Evolutionary conservation across 441 rosid genomes (phyloP).

Genomic region (Codiaeum variegatum): DNA sequence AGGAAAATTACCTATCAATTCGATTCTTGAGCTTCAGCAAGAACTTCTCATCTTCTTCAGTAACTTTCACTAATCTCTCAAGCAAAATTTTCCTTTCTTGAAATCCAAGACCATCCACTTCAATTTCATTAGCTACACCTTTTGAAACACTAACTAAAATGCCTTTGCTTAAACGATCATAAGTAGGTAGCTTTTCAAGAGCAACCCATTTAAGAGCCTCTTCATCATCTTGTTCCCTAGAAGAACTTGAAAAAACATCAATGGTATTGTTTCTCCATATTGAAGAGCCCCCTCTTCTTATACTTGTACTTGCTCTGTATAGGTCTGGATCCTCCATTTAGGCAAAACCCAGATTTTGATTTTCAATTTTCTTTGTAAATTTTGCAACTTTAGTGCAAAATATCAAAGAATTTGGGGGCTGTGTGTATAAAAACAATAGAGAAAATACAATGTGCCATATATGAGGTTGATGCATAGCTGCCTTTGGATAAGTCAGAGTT

Average conservation of each 20-base stretch:
- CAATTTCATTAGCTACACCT: slow-evolving; percentile 35
- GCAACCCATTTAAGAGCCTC: slow-evolving; percentile 73
- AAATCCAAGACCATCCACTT: slow-evolving; percentile 41
- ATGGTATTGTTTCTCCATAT: slow-evolving; percentile 31
- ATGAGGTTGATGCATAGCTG: no score
- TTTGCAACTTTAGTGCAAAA: not conserved
- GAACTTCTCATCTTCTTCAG: slow-evolving; percentile 60
- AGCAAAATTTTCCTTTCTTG: slow-evolving; percentile 42
- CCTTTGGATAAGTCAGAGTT: no score
- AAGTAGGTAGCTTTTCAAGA: slow-evolving; percentile 59
- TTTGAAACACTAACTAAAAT: slow-evolving; percentile 33
- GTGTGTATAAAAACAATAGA: no score
- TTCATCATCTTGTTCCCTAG: slow-evolving; percentile 55
- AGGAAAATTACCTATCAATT: slow-evolving; percentile 39
- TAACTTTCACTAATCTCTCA: slow-evolving; percentile 44
- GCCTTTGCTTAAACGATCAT: slow-evolving; percentile 54
- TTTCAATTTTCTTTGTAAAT: not conserved
- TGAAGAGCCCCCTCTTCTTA: slow-evolving; percentile 24
- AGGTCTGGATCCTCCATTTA: slow-evolving; percentile 33
- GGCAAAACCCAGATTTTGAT: slow-evolving; percentile 1
- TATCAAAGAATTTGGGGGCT: not conserved
- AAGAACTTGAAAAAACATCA: slow-evolving; percentile 46
- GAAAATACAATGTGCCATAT: not conserved
- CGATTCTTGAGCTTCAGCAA: slow-evolving; percentile 59
- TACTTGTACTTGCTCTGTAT: slow-evolving; percentile 24